These are phyloP conservation scores for Solanum pimpinellifolium DNA, from an alignment of 257 asterid species.

Conservation along the genomic window DNA sequence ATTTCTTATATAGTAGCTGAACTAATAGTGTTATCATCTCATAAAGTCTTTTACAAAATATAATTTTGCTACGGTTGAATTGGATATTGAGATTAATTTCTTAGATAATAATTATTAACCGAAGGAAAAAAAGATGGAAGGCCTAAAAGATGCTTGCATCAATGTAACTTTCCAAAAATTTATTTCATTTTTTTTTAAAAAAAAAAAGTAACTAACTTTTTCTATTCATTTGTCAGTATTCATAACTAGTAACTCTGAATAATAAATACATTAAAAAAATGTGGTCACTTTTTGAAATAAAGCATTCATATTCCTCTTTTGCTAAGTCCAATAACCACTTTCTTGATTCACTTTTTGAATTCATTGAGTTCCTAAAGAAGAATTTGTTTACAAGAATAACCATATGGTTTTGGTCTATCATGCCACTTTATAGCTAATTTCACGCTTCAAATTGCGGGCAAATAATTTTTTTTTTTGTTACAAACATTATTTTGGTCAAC, in stretches of 20 bases:
- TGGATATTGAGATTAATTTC: not conserved
- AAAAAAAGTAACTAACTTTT: not conserved
- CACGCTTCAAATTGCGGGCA: not conserved
- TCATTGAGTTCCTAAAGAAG: not conserved
- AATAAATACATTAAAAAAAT: not conserved
- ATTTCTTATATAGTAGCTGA: not conserved
- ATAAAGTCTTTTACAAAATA: not conserved
- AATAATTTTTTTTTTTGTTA: not conserved
- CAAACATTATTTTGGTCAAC: not conserved
- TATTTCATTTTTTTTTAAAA: not conserved
- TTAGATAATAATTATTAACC: not conserved
- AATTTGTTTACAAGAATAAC: not conserved
- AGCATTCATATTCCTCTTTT: not conserved
- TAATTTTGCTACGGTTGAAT: not conserved
- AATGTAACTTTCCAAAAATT: not conserved
- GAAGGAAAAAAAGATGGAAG: accelerated
- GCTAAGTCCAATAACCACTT: not conserved
- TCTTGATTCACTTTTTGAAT: not conserved
- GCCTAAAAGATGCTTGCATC: not conserved
- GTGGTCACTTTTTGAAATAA: not conserved
- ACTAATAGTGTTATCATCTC: too few species aligned
- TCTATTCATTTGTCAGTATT: not conserved
- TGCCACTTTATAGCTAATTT: not conserved
- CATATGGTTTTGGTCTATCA: not conserved
- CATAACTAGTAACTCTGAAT: not conserved